Conservation (phyloP, 148 eudicot genomes). For the Euryodendron excelsum region DNA sequence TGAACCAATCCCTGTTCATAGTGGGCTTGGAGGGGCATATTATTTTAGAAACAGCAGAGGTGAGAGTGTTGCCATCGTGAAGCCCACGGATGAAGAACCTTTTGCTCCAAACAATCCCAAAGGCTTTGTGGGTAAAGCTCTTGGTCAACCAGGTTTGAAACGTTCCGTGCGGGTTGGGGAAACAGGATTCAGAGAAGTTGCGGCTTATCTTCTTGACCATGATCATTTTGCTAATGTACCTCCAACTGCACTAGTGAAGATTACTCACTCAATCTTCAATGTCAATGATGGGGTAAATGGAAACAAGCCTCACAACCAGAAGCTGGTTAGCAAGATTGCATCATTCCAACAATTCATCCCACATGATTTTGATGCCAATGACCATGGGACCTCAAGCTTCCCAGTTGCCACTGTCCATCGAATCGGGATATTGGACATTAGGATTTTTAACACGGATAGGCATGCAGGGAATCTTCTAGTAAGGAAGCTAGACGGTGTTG, state of each 20-base stretch:
- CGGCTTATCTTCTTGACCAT: slow-evolving; percentile 85
- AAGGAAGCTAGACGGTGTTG: slow-evolving; percentile 69
- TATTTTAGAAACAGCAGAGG: slow-evolving; percentile 74
- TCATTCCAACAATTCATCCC: slow-evolving; percentile 81
- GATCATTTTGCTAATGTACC: slow-evolving; percentile 85
- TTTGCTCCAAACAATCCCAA: slow-evolving; percentile 99
- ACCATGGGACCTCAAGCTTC: slow-evolving; percentile 91
- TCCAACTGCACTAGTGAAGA: slow-evolving; percentile 85
- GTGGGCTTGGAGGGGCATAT: slow-evolving; percentile 98
- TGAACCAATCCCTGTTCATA: slow-evolving; percentile 74
- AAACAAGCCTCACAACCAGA: slow-evolving; percentile 49
- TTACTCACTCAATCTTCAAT: slow-evolving; percentile 84
- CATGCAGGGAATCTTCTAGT: slow-evolving; percentile 94
- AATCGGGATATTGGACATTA: slow-evolving; percentile 84
- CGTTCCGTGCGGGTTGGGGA: slow-evolving; percentile 93
- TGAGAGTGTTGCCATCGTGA: slow-evolving; percentile 93
- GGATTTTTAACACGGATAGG: slow-evolving; percentile 93
- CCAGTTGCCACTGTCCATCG: slow-evolving; percentile 90
- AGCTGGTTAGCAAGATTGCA: slow-evolving; percentile 81
- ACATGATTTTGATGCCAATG: slow-evolving; percentile 98
- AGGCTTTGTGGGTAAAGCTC: slow-evolving; percentile 89
- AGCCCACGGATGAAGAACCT: slow-evolving; percentile 99
- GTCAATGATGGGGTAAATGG: slow-evolving; percentile 74
- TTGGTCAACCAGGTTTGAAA: slow-evolving; percentile 95
- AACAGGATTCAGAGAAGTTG: slow-evolving; percentile 92